Conservation (phyloP, 2,329 filamentous ascomycete genomes). For the Paecilomyces fulvus region DNA sequence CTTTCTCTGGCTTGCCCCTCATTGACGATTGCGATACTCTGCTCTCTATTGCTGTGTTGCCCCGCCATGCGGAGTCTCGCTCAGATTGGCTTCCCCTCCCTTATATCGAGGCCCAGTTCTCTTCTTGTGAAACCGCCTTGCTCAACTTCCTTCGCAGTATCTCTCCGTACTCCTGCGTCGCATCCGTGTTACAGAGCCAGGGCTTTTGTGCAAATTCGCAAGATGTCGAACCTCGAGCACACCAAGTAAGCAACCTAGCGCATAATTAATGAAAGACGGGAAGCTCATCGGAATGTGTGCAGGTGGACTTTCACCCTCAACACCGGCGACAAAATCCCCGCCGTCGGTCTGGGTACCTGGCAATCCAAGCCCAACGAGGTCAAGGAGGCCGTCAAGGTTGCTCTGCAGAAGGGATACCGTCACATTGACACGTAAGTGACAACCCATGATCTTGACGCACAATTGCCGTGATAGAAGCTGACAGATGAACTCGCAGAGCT, state of each 20-base stretch:
- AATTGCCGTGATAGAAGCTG: not conserved
- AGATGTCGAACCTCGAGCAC: conserved; percentile 20
- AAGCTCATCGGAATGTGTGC: not conserved
- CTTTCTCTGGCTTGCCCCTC: not conserved
- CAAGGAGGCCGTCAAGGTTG: conserved; percentile 39
- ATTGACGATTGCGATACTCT: not conserved
- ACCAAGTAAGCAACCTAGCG: conserved; percentile 18
- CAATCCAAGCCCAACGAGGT: conserved; percentile 47
- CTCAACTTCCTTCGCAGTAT: conserved; percentile 58
- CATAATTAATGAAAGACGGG: conserved; percentile 3
- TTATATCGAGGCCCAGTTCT: conserved; percentile 37
- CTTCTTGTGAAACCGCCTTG: conserved; percentile 57
- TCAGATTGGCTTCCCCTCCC: not conserved
- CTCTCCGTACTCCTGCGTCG: conserved; percentile 41
- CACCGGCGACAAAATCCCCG: conserved; percentile 41
- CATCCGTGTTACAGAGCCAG: conserved; percentile 1
- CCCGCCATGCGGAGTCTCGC: conserved; percentile 2
- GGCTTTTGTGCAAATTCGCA: conserved; percentile 7
- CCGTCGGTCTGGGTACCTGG: conserved; percentile 48
- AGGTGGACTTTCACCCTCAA: conserved; percentile 40
- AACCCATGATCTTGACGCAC: not conserved
- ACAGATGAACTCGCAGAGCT: conserved; percentile 16
- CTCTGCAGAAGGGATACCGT: conserved; percentile 44
- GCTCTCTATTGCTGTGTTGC: not conserved
- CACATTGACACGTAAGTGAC: conserved; percentile 46